phyloP scores from a whole-genome alignment of 2,329 filamentous ascomycete species.

The Neophaeococcomyces aloes region DNA sequence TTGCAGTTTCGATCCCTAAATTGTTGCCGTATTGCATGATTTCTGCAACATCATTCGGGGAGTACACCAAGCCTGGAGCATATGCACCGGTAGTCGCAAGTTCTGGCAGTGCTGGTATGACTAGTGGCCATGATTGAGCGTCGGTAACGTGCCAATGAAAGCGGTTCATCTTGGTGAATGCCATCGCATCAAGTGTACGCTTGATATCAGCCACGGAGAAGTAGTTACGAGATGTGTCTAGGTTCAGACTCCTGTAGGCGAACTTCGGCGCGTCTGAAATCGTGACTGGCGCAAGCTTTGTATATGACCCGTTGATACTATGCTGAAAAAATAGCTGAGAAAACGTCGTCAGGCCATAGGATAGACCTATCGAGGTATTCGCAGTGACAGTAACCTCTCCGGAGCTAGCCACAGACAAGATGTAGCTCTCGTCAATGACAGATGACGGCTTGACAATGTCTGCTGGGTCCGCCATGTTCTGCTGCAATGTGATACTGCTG shows the following conservation, averaged over 20 bases:
- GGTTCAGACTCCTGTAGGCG: constrained; percentile 64
- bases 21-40: constrained; percentile 62
- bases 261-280: constrained; percentile 68
- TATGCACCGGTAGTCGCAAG: constrained; percentile 67
- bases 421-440: constrained; percentile 22
- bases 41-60: constrained; percentile 49
- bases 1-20: constrained; percentile 59
- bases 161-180: constrained; percentile 47
- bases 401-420: constrained; percentile 18
- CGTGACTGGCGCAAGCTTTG: constrained; percentile 55
- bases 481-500: constrained; percentile 19
- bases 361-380: constrained; percentile 21
- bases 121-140: constrained; percentile 56
- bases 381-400: constrained; percentile 18
- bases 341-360: constrained; percentile 24
- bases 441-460: constrained; percentile 15
- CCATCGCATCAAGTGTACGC: constrained; percentile 65
- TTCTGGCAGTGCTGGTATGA: constrained; percentile 63
- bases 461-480: constrained; percentile 4
- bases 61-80: constrained; percentile 55
- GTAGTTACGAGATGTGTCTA: constrained; percentile 67
- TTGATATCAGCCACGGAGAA: constrained; percentile 58
- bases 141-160: constrained; percentile 50
- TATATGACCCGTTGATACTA: constrained; percentile 45
- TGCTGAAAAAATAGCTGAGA: constrained; percentile 24